phyloP scores from a whole-genome alignment of 495 filamentous ascomycete genomes.

The Paragyromitra xinjiangensis region DNA sequence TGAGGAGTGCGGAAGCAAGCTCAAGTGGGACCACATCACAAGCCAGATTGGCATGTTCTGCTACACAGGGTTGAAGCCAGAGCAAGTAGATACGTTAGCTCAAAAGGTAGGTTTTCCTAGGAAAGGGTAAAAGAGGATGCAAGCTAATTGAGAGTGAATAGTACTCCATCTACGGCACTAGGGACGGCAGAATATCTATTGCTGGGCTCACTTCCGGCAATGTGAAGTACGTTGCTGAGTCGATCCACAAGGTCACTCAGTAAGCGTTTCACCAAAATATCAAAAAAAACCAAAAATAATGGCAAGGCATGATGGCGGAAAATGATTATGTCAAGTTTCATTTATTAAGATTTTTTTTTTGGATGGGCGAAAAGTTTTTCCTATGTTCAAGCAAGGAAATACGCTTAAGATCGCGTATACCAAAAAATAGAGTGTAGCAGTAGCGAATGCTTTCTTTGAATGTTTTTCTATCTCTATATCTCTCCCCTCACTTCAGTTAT shows the following conservation, averaged over 20 bases:
- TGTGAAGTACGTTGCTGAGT: conserved; percentile 89
- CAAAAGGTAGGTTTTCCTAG: conserved; percentile 73
- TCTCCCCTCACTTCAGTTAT: conserved; percentile 4
- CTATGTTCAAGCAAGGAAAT: background rate
- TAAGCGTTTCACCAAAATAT: background rate
- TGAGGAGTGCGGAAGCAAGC: conserved; percentile 90
- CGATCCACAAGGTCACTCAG: conserved; percentile 92
- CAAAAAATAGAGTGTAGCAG: conserved; percentile 5
- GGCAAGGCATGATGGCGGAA: background rate
- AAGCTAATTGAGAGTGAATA: conserved; percentile 55
- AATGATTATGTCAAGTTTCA: background rate
- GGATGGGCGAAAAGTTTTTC: background rate
- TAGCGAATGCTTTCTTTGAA: background rate
- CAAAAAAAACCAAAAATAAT: background rate
- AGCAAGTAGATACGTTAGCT: conserved; percentile 90
- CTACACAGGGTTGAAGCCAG: conserved; percentile 90
- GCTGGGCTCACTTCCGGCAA: conserved; percentile 94
- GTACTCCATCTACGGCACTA: conserved; percentile 98
- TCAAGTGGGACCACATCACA: conserved; percentile 98
- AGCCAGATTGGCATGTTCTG: conserved; percentile 99
- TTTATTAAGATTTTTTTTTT: background rate
- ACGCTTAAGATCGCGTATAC: conserved; percentile 7
- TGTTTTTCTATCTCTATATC: background rate
- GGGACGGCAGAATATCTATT: conserved; percentile 96
- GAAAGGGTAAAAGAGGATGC: background rate